These are phyloP conservation scores for Candida bentonensis DNA, from an alignment of 805 yeast species.

Conservation along the genomic window DNA sequence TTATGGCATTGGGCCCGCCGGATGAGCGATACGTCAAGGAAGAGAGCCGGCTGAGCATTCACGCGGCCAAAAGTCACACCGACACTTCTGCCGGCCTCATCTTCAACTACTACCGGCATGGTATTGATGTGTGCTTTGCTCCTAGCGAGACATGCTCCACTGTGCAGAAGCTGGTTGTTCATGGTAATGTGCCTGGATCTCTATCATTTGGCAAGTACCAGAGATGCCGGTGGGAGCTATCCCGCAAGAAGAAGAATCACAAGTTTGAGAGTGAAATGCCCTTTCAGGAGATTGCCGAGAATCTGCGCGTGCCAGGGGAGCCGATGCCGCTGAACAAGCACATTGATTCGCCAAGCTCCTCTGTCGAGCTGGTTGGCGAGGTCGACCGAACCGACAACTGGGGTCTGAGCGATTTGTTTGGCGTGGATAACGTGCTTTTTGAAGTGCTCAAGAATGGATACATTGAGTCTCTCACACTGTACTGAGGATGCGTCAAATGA, in stretches of 20 bases:
- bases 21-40: constrained; percentile 35
- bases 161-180: constrained; percentile 35
- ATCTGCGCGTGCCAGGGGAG: not conserved
- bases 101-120: constrained; percentile 37
- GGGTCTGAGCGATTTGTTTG: constrained; percentile 14
- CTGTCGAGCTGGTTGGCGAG: constrained; percentile 16
- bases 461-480: constrained; percentile 11
- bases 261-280: constrained; percentile 5
- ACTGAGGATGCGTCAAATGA: no score
- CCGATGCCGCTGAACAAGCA: constrained; percentile 15
- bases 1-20: constrained; percentile 41
- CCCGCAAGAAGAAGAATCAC: constrained; percentile 8
- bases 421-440: constrained; percentile 10
- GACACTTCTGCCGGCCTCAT: constrained; percentile 9
- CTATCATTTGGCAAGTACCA: constrained; percentile 42
- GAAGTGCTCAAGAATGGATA: constrained; percentile 11
- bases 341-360: constrained; percentile 16
- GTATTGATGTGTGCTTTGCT: constrained; percentile 42
- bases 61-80: constrained; percentile 17
- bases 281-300: constrained; percentile 4
- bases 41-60: constrained; percentile 31
- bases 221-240: constrained; percentile 32
- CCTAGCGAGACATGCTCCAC: constrained; percentile 19
- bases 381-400: constrained; percentile 8
- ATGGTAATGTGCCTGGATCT: constrained; percentile 41